A percentile compares a stretch with the other conserved stretches of the same genome.
phyloP scores from a whole-genome alignment of 176 grass and related monocot genomes.

The Dactylis glomerata region DNA sequence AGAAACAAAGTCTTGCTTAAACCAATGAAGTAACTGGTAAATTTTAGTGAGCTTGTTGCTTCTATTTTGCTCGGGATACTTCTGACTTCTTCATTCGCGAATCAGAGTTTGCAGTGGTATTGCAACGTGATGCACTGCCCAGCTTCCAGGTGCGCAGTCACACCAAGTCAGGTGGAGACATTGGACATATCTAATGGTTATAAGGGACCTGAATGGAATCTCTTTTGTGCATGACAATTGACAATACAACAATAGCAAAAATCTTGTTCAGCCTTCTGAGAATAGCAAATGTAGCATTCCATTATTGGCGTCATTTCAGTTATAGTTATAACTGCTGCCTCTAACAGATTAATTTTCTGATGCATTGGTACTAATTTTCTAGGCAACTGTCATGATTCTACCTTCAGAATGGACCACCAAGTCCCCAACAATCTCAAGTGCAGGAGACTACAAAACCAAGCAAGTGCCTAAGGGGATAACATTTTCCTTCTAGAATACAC shows the following conservation, averaged over 20 bases:
- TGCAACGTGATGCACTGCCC: background rate
- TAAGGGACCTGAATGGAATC: background rate
- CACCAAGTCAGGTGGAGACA: background rate
- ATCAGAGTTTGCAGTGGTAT: background rate
- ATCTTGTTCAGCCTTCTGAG: background rate
- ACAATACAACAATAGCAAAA: background rate
- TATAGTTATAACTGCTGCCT: background rate
- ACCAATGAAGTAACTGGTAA: background rate
- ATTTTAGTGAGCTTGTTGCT: background rate
- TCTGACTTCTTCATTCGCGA: background rate
- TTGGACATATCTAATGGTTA: no score
- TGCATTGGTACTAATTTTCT: background rate
- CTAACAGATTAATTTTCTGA: background rate
- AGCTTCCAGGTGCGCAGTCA: no score
- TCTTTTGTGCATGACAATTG: no score
- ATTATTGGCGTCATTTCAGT: background rate
- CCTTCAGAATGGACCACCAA: background rate
- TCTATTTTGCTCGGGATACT: background rate
- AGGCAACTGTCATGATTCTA: background rate
- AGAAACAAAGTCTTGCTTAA: background rate
- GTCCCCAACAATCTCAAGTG: background rate
- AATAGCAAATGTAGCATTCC: background rate
- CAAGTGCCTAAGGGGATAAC: background rate
- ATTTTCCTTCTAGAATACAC: background rate
- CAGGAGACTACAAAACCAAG: background rate